Evolutionary conservation across 2,329 filamentous ascomycete genomes (phyloP).

Genomic region (Diplodia corticola): DNA sequence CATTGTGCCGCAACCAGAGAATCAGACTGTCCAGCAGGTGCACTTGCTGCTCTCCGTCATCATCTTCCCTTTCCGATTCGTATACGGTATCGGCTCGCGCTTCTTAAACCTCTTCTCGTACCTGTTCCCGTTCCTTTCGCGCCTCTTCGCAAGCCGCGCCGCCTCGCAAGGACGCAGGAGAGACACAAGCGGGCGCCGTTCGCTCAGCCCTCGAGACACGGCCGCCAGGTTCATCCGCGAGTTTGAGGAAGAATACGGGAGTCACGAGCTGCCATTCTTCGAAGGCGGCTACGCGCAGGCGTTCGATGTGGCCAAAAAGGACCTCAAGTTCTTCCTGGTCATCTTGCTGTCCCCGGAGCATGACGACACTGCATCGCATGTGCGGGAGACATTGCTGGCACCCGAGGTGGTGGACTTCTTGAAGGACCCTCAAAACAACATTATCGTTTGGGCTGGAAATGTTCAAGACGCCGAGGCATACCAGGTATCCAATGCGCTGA

Average conservation of each 20-base stretch:
- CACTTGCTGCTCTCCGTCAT: slow-evolving; percentile 76
- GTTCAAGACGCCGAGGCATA: slow-evolving; percentile 93
- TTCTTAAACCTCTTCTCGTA: slow-evolving; percentile 73
- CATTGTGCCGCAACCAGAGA: slow-evolving; percentile 73
- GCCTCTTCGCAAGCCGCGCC: slow-evolving; percentile 56
- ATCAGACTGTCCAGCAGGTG: slow-evolving; percentile 65
- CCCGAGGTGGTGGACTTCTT: slow-evolving; percentile 73
- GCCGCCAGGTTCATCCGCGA: slow-evolving; percentile 86
- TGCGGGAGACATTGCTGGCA: slow-evolving; percentile 77
- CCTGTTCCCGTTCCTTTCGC: slow-evolving; percentile 78
- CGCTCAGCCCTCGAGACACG: slow-evolving; percentile 81
- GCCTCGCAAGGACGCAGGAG: slow-evolving; percentile 41
- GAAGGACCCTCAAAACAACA: slow-evolving; percentile 71
- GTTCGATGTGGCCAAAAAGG: slow-evolving; percentile 83
- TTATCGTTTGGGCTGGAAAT: slow-evolving; percentile 90
- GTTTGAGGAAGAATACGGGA: slow-evolving; percentile 90
- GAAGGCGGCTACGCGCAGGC: slow-evolving; percentile 92
- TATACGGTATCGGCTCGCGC: slow-evolving; percentile 70
- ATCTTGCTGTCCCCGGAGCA: slow-evolving; percentile 89
- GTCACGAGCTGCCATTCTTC: slow-evolving; percentile 70
- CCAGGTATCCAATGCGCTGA: slow-evolving; percentile 83
- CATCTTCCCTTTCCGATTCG: slow-evolving; percentile 76
- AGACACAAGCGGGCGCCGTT: slow-evolving; percentile 68
- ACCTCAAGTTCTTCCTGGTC: slow-evolving; percentile 88
- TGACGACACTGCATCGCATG: slow-evolving; percentile 82